Evolutionary conservation across 116 monocot genomes (phyloP).

Genomic region (Dioscorea cayenensis): DNA sequence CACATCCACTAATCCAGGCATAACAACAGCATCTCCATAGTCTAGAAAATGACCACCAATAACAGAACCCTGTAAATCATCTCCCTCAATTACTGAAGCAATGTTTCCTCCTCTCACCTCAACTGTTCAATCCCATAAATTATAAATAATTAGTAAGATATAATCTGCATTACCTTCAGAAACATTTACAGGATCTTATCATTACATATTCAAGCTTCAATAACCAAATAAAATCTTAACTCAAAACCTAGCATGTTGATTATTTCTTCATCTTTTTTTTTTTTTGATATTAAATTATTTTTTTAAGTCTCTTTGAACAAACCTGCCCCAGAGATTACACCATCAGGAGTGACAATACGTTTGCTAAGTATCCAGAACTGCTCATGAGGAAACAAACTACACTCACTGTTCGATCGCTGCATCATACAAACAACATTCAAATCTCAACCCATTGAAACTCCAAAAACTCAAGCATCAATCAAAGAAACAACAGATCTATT

Average conservation of each 20-base stretch:
- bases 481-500: background rate
- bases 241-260: too few relatives aligned
- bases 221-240: too few relatives aligned
- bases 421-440: background rate
- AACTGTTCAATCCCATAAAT: slow-evolving; percentile 33
- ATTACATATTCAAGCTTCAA: too few relatives aligned
- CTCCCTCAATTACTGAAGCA: slow-evolving; percentile 44
- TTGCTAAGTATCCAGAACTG: slow-evolving; percentile 68
- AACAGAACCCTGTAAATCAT: slow-evolving; percentile 4
- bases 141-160: background rate
- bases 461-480: background rate
- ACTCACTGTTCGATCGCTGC: slow-evolving; percentile 35
- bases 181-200: too few relatives aligned
- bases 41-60: slow-evolving; percentile 35
- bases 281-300: background rate
- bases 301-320: background rate
- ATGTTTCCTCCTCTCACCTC: slow-evolving; percentile 72
- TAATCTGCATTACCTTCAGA: too few relatives aligned
- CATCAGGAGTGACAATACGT: slow-evolving; percentile 74
- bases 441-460: background rate
- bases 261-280: background rate
- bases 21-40: slow-evolving; percentile 82
- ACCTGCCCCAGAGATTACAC: slow-evolving; percentile 46
- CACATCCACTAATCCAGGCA: slow-evolving; percentile 96
- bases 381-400: slow-evolving; percentile 70